Evolutionary conservation across 2,329 filamentous ascomycete species (phyloP).

Genomic region (Fusarium sacchari): DNA sequence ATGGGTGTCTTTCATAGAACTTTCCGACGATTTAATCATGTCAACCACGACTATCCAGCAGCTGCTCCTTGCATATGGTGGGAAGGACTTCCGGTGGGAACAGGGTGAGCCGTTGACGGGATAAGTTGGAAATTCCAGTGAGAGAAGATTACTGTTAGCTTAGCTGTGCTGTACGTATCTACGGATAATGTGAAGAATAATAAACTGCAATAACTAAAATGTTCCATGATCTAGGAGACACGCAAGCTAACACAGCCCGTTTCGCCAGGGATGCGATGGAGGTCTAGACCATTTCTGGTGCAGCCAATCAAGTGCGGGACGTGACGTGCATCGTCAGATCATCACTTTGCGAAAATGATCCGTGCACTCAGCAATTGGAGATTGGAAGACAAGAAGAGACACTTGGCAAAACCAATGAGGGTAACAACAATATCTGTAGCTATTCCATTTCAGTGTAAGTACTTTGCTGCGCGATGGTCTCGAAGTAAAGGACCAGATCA

Average conservation of each 20-base stretch:
- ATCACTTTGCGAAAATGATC: background rate
- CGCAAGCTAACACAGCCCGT: background rate
- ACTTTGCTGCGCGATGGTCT: too few relatives aligned
- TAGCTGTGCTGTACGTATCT: too few relatives aligned
- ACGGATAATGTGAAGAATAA: too few relatives aligned
- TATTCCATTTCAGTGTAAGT: accelerated
- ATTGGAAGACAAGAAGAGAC: background rate
- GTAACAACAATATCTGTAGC: accelerated
- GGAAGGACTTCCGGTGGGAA: background rate
- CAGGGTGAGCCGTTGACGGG: accelerated
- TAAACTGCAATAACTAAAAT: accelerated
- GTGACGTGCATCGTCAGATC: background rate
- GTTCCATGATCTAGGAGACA: background rate
- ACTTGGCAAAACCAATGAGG: accelerated
- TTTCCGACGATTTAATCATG: too few relatives aligned
- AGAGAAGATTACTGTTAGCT: accelerated
- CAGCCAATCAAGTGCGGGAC: background rate
- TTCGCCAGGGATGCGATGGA: accelerated
- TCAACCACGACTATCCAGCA: background rate
- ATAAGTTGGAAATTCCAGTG: too few relatives aligned
- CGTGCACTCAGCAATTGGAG: background rate
- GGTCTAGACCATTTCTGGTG: accelerated
- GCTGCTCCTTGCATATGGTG: background rate
- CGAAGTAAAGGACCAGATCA: accelerated
- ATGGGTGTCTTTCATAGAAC: too few relatives aligned